A percentile compares a stretch with the other conserved stretches of the same genome.
phyloP scores from a whole-genome alignment of 345 rosid species.

The Balakata baccata region DNA sequence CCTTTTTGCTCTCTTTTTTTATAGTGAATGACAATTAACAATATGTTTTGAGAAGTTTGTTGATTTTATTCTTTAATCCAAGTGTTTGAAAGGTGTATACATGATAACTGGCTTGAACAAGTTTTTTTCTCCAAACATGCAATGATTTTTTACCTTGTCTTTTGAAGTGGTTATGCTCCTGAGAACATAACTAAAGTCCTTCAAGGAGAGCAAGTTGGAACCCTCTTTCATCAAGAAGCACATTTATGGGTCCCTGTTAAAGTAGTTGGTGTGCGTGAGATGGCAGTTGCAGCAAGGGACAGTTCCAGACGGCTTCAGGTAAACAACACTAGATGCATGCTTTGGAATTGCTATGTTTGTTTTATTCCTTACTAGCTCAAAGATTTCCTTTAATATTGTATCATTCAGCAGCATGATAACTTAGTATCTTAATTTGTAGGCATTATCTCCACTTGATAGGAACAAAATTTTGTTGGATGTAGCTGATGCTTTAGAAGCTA shows the following conservation, averaged over 20 bases:
- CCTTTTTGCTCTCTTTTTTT: background rate
- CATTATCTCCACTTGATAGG: slow-evolving; percentile 70
- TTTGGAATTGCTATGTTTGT: background rate
- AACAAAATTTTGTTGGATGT: slow-evolving; percentile 65
- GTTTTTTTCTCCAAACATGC: background rate
- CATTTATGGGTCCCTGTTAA: slow-evolving; percentile 58
- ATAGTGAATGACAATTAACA: no score
- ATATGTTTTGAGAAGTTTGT: no score
- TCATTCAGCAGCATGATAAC: slow-evolving; percentile 13
- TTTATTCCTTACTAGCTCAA: background rate
- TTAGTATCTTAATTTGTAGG: slow-evolving; percentile 39
- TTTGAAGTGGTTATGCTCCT: slow-evolving; percentile 70
- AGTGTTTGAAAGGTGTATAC: background rate
- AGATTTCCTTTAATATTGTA: no score
- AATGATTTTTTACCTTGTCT: slow-evolving; percentile 6
- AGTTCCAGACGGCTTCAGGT: slow-evolving; percentile 92
- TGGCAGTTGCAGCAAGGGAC: slow-evolving; percentile 97
- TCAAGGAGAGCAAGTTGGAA: slow-evolving; percentile 80
- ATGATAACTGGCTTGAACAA: background rate
- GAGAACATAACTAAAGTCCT: slow-evolving; percentile 76
- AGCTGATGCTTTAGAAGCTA: slow-evolving; percentile 84
- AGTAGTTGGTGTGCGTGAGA: slow-evolving; percentile 62
- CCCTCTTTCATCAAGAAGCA: slow-evolving; percentile 91
- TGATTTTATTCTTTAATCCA: background rate
- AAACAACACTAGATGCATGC: slow-evolving; percentile 5